phyloP scores from a whole-genome alignment of 768 basidiomycete genomes.

The Trametes coccinea region DNA sequence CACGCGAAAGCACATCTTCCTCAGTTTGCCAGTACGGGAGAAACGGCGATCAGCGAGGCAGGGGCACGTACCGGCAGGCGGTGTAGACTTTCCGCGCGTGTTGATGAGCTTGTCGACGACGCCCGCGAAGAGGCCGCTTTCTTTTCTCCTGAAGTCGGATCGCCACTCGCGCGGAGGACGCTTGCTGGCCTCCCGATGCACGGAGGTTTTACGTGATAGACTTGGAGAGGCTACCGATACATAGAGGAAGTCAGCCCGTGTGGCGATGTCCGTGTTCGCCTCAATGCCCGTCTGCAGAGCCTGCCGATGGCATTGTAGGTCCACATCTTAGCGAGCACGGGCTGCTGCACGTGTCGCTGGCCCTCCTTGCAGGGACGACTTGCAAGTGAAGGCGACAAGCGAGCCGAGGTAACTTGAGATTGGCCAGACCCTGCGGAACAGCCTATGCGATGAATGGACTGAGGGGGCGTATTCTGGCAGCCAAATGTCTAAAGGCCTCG shows the following conservation, averaged over 20 bases:
- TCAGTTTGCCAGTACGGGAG: too few species aligned
- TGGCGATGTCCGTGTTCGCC: background rate
- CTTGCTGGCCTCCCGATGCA: constrained; percentile 21
- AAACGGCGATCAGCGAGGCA: background rate
- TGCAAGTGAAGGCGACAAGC: too few species aligned
- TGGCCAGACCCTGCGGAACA: too few species aligned
- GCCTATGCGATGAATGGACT: background rate
- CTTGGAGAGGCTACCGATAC: constrained; percentile 16
- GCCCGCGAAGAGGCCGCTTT: constrained; percentile 23
- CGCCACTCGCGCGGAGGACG: constrained; percentile 35
- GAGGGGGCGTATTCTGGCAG: constrained; percentile 4
- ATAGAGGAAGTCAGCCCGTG: constrained; percentile 18
- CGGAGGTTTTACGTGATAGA: constrained; percentile 23
- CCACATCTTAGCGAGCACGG: too few species aligned
- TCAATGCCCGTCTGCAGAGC: too few species aligned
- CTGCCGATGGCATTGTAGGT: too few species aligned
- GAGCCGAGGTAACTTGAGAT: too few species aligned
- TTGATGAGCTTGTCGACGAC: constrained; percentile 18
- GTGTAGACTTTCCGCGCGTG: constrained; percentile 25
- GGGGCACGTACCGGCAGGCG: constrained; percentile 20
- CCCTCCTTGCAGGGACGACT: too few species aligned
- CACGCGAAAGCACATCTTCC: too few species aligned
- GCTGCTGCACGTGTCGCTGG: too few species aligned
- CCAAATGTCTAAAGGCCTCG: too few species aligned
- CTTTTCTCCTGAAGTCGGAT: constrained; percentile 34